Percentiles rank a stretch among this genome's conserved stretches.
Conservation (phyloP, 2,329 filamentous ascomycete species). For the Penicillium sp. region DNA sequence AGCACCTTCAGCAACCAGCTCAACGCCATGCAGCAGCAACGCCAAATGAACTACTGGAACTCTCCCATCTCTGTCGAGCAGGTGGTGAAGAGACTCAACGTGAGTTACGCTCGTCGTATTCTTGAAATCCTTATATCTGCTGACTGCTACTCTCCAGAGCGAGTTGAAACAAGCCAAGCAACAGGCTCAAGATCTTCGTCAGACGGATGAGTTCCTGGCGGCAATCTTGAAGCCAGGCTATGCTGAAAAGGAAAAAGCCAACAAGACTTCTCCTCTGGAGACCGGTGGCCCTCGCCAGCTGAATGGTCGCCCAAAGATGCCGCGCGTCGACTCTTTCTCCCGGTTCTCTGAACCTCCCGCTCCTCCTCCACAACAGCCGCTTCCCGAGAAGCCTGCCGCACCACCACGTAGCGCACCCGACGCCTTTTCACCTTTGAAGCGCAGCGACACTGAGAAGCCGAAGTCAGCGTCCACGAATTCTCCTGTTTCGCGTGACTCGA, state of each 20-base stretch:
- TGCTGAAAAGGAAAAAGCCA: conserved; percentile 51
- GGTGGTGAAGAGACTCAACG: conserved; percentile 83
- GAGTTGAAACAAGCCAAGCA: conserved; percentile 90
- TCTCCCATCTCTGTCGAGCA: conserved; percentile 91
- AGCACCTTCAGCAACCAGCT: conserved; percentile 60
- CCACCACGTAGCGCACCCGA: conserved; percentile 47
- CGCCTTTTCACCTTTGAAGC: conserved; percentile 63
- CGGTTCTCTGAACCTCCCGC: conserved; percentile 92
- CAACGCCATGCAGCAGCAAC: conserved; percentile 67
- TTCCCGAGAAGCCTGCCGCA: conserved; percentile 88
- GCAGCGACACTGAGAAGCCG: conserved; percentile 73
- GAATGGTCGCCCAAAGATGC: conserved; percentile 50
- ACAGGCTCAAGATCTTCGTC: conserved; percentile 80
- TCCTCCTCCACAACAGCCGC: conserved; percentile 86
- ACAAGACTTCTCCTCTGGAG: conserved; percentile 50
- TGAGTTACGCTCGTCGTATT: conserved; percentile 43
- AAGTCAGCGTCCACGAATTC: conserved; percentile 53
- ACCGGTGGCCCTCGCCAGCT: conserved; percentile 46
- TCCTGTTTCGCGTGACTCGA: conserved; percentile 57
- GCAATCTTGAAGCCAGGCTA: conserved; percentile 72
- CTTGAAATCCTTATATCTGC: not conserved
- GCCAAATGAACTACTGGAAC: conserved; percentile 79
- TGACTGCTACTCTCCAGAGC: conserved; percentile 55
- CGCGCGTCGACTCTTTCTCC: conserved; percentile 73
- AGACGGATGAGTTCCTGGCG: conserved; percentile 79